A percentile compares a stretch with the other conserved stretches of the same genome.
phyloP scores from a whole-genome alignment of 768 basidiomycete genomes.

The Rhizopogon vulgaris region DNA sequence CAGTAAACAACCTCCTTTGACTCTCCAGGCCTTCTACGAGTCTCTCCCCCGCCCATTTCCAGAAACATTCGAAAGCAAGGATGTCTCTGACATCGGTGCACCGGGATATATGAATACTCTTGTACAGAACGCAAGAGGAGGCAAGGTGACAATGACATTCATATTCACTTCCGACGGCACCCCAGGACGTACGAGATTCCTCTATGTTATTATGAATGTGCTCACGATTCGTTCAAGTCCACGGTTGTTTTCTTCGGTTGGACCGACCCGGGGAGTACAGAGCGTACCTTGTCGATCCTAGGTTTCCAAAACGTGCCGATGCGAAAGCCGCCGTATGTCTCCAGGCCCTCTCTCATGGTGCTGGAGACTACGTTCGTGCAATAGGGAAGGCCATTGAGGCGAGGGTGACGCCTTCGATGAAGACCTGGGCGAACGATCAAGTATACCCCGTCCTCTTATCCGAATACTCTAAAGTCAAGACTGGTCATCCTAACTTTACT shows the following conservation, averaged over 20 bases:
- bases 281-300: conserved; percentile 59
- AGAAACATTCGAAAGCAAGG: conserved; percentile 40
- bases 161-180: conserved; percentile 37
- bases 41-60: conserved; percentile 60
- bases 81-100: conserved; percentile 47
- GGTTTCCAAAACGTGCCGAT: conserved; percentile 53
- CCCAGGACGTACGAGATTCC: conserved; percentile 35
- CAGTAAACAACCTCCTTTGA: conserved; percentile 20
- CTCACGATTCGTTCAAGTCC: conserved; percentile 31
- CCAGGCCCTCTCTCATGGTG: conserved; percentile 57
- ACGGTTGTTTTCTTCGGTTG: conserved; percentile 59
- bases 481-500: conserved; percentile 33
- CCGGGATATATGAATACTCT: conserved; percentile 46
- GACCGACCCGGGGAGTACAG: conserved; percentile 44
- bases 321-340: conserved; percentile 68
- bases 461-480: conserved; percentile 40
- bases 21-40: conserved; percentile 58
- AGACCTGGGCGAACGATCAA: conserved; percentile 37
- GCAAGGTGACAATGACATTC: conserved; percentile 36
- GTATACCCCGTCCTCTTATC: conserved; percentile 38
- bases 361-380: conserved; percentile 49
- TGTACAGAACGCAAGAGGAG: conserved; percentile 48
- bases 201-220: not conserved
- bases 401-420: conserved; percentile 39
- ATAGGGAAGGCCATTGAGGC: conserved; percentile 37